Evolutionary conservation across 2,329 filamentous ascomycete species (phyloP), one percentile per base, ranked within the genome.

Genomic region (Fusarium abutilonis): DNA sequence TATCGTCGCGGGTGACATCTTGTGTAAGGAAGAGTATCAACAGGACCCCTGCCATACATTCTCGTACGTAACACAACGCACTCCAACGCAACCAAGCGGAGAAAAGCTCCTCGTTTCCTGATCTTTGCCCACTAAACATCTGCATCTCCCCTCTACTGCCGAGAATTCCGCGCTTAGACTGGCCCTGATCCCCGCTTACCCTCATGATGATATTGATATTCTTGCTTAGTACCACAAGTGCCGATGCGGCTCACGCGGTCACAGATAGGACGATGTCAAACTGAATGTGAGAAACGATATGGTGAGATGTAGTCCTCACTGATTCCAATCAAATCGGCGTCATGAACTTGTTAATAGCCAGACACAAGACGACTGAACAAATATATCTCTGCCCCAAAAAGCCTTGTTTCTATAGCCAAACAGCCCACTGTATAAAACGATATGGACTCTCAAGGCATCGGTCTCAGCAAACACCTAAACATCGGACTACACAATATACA

Each of bases 21-120:
- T 60, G 31, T 52, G 39, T 52, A 46, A 49, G 41, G 29, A 46
- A 49, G 41, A 36, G 34, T n/a, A 64, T 35, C 28, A n/a, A n/a
- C 15, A 60, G 15, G 17, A 47, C 28, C 41, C 45, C 56, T 55
- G 40, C 29, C 32, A 17, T 39, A 44, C 29, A 35, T 41, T 28
- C 50, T 51, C 36, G 52, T 64, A 64, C 61, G 61, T 65, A 64
- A 64, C 41, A 42, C 41, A 57, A 64, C 52, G 61, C 52, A 62
- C 29, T 48, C 17, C 41, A 57, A 64, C 52, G 61, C 52, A 62
- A 19, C 44, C 17, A 34, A 48, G 60, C 55, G 60, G 60, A 64
- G 61, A 48, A 38, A 8, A 35, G 35, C 32, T 46, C 48, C 47
- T 54, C 47, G 36, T 23, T 54, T 50, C 32, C 46, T 52, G 58